These are phyloP conservation scores for Rhizopogon rudus DNA, from an alignment of 768 basidiomycete species.

Conservation along the genomic window DNA sequence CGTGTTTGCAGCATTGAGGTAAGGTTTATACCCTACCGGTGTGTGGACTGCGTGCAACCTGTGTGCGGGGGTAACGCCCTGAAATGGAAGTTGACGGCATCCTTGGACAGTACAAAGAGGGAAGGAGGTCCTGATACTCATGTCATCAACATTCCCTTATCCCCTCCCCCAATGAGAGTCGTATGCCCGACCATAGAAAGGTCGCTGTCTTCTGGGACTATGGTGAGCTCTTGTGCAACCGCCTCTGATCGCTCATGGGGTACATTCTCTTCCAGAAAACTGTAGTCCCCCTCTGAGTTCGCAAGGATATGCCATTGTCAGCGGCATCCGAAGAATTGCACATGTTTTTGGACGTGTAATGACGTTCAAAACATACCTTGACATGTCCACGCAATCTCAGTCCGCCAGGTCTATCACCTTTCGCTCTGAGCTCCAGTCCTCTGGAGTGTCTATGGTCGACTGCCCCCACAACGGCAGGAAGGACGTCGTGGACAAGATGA, in stretches of 20 bases:
- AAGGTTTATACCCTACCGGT: too few species aligned
- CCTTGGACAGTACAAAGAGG: constrained; percentile 15
- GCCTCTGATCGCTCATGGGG: background rate
- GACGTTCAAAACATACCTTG: constrained; percentile 50
- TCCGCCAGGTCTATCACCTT: constrained; percentile 25
- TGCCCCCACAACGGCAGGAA: constrained; percentile 30
- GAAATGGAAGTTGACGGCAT: constrained; percentile 4
- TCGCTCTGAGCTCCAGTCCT: constrained; percentile 40
- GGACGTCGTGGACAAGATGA: constrained; percentile 42
- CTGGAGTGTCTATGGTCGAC: constrained; percentile 37
- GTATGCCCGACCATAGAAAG: constrained; percentile 16
- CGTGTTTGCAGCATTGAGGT: too few species aligned
- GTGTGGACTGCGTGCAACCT: too few species aligned
- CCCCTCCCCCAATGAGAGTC: background rate
- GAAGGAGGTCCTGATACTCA: too few species aligned
- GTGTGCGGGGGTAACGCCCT: too few species aligned
- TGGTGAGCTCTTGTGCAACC: constrained; percentile 14
- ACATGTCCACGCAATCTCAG: constrained; percentile 33
- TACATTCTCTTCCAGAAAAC: constrained; percentile 20
- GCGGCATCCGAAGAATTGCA: constrained; percentile 40
- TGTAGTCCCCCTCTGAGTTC: constrained; percentile 26
- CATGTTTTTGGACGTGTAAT: constrained; percentile 42
- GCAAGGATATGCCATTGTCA: constrained; percentile 33
- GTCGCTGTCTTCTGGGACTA: constrained; percentile 42
- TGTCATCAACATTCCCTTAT: background rate